Evolutionary conservation across 495 filamentous ascomycete species (phyloP).

Genomic region (Xylaria telfairii): DNA sequence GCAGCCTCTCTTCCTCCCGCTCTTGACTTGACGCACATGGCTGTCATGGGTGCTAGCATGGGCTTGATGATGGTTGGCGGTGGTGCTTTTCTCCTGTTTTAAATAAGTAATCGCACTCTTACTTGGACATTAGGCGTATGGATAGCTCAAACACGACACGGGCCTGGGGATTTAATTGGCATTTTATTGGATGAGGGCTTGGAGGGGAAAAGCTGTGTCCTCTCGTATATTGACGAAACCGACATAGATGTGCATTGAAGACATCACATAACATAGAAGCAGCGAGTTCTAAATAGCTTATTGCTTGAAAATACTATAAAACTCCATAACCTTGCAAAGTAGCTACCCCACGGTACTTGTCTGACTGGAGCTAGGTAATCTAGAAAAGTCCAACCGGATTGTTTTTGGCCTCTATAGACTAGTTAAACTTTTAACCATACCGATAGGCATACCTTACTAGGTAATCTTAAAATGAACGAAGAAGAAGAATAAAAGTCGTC

Average conservation of each 20-base stretch:
- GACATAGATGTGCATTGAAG: neutral
- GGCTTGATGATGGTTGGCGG: constrained; percentile 48
- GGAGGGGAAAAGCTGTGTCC: neutral
- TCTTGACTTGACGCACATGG: constrained; percentile 42
- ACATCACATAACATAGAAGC: neutral
- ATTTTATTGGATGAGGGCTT: neutral
- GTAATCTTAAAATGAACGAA: too few species aligned
- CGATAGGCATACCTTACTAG: too few species aligned
- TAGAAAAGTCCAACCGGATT: too few species aligned
- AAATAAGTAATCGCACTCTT: constrained; percentile 15
- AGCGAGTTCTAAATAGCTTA: neutral
- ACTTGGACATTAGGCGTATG: constrained; percentile 11
- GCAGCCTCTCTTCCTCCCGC: constrained; percentile 40
- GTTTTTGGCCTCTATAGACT: too few species aligned
- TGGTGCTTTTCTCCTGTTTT: constrained; percentile 45
- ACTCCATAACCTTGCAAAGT: neutral
- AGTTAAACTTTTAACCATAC: too few species aligned
- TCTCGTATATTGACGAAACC: neutral
- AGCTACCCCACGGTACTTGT: neutral
- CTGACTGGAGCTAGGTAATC: too few species aligned
- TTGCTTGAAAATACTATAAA: neutral
- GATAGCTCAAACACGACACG: neutral
- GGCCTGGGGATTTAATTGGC: neutral
- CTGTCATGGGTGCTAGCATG: constrained; percentile 45
- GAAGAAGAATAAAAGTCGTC: too few species aligned